These are phyloP conservation scores for Lasiodiplodia sp. DNA, from an alignment of 2,329 filamentous ascomycete species.

Conservation along the genomic window DNA sequence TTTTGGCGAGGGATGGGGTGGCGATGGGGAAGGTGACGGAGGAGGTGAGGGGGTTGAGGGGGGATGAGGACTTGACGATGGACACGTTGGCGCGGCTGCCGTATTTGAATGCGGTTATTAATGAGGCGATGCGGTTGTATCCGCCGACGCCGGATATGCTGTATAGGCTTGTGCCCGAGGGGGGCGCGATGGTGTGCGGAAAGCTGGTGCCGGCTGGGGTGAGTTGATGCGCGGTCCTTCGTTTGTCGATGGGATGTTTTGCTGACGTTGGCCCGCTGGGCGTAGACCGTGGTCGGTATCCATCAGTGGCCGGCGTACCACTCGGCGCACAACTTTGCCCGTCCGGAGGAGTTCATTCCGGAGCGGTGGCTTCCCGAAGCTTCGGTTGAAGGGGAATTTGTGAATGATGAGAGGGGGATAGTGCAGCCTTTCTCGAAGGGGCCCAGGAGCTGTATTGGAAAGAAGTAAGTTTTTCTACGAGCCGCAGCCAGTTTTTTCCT, in stretches of 20 bases:
- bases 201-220: constrained; percentile 32
- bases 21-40: background rate
- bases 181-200: constrained; percentile 39
- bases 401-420: constrained; percentile 35
- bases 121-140: constrained; percentile 53
- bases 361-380: constrained; percentile 44
- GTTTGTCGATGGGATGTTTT: constrained; percentile 33
- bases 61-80: constrained; percentile 26
- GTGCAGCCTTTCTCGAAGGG: constrained; percentile 39
- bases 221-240: constrained; percentile 12
- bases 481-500: background rate
- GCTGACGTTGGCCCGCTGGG: constrained; percentile 29
- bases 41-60: background rate
- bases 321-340: constrained; percentile 37
- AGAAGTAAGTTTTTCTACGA: constrained; percentile 40
- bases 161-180: constrained; percentile 39
- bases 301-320: constrained; percentile 38
- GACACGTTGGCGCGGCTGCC: background rate
- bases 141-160: constrained; percentile 50
- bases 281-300: constrained; percentile 11
- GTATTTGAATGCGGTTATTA: constrained; percentile 38
- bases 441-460: constrained; percentile 42
- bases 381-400: constrained; percentile 34
- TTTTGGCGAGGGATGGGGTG: constrained; percentile 37
- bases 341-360: constrained; percentile 39